Conservation (phyloP, 176 grass and related monocot genomes). For the Pontederia paniculata region DNA sequence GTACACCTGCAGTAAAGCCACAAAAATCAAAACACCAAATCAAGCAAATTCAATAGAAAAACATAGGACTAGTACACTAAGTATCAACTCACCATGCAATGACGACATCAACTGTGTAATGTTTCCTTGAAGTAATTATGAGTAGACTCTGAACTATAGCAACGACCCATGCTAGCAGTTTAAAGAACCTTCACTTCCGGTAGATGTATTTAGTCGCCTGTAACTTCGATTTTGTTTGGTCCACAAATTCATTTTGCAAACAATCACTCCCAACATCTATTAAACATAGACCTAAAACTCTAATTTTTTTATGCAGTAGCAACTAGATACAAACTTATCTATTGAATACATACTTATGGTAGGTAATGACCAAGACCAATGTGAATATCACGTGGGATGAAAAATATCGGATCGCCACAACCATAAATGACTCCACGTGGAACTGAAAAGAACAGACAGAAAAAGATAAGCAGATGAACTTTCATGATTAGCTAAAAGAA, state of each 20-base stretch:
- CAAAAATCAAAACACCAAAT: background rate
- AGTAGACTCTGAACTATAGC: constrained; percentile 91
- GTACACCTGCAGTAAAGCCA: constrained; percentile 57
- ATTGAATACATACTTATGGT: constrained; percentile 8
- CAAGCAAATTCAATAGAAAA: background rate
- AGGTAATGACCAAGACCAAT: constrained; percentile 9
- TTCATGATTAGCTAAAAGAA: background rate
- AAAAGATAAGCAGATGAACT: background rate
- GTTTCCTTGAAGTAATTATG: constrained; percentile 89
- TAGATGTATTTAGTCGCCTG: too few relatives aligned
- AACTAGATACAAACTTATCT: background rate
- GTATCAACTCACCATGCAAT: constrained; percentile 71
- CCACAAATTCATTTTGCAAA: too few relatives aligned
- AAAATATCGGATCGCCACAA: constrained; percentile 16
- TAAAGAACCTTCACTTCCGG: constrained; percentile 46
- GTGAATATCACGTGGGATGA: constrained; percentile 15
- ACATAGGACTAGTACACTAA: background rate
- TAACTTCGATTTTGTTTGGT: too few relatives aligned
- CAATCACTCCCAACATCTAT: too few relatives aligned
- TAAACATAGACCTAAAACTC: too few relatives aligned
- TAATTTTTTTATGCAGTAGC: too few relatives aligned
- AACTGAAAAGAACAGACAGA: background rate
- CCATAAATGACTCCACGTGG: constrained; percentile 8
- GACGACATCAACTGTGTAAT: constrained; percentile 90
- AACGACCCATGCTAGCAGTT: constrained; percentile 69